Evolutionary conservation across 2,329 filamentous ascomycete genomes (phyloP), one percentile per base, ranked within the genome.

Genomic region (Apiospora sp.): DNA sequence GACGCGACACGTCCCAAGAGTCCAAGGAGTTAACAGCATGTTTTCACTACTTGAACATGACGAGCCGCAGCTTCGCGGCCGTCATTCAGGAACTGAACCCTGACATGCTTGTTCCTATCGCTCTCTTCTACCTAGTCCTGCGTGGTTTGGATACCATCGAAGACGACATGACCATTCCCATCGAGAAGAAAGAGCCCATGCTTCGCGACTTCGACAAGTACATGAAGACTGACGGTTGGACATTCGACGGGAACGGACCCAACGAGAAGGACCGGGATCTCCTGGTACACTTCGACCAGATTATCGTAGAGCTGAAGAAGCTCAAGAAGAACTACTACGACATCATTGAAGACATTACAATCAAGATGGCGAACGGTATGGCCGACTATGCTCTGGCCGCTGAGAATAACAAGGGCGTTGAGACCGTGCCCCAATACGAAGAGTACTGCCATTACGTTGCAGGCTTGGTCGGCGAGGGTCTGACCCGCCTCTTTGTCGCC

Each of bases 361-460:
- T 92, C 80, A 93, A 94, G 85, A 99, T 99, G 96, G 96, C 95
- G 75, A 95, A 98, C 80, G 96, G 96, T 77, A 99, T 99, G 96
- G 96, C 96, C 41, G 96, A 99, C 84, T 99, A 97, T 82, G 93
- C 90, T 54, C 87, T 93, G 77, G 96, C 97, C 78, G 92, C 94
- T 19, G 94, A 96, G 78, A 89, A 93, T 83, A 86, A 89, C 76
- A 91, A 94, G 73, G 94, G 94, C 68, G 92, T 98, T 73, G 88
- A 94, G 80, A 96, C 93, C 0, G 85, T 97, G 77, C 88, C 92
- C 70, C 95, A 98, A 78, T 99, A 98, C 83, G 95, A 99, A 85
- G 86, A 95, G 71, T 99, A 99, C 87, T 99, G 96, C 85, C 95
- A 97, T 83, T 98, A 98, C 80, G 96, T 99, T 43, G 96, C 96